Conservation (phyloP, 805 yeast species). For the Nakazawaea populi region DNA sequence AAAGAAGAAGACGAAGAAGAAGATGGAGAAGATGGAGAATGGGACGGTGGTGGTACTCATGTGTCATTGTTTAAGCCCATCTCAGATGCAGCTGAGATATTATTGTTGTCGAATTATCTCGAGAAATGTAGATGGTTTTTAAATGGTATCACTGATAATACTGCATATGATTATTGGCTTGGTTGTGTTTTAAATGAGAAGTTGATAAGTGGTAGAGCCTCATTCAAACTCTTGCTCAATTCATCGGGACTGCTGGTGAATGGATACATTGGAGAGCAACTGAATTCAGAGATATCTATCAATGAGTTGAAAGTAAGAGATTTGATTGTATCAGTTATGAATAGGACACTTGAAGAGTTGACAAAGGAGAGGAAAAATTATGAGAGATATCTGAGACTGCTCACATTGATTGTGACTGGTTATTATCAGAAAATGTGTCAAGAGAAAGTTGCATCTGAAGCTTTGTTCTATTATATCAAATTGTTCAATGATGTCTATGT, state of each 20-base stretch:
- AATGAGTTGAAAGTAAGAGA: background rate
- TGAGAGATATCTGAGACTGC: background rate
- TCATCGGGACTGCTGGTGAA: background rate
- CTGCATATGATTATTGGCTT: conserved; percentile 3
- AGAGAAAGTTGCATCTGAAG: background rate
- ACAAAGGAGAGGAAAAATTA: background rate
- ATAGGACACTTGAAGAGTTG: background rate
- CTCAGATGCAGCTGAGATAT: background rate
- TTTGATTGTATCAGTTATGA: background rate
- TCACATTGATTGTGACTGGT: background rate
- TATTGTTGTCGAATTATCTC: background rate
- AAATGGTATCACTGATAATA: conserved; percentile 10
- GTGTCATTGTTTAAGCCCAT: background rate
- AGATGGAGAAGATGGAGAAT: too few relatives aligned
- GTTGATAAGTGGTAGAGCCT: background rate
- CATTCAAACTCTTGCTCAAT: background rate
- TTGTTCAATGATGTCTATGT: background rate
- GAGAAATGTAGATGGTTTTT: conserved; percentile 9
- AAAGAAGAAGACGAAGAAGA: too few relatives aligned
- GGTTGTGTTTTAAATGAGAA: background rate
- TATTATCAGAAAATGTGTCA: background rate
- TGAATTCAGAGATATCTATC: background rate
- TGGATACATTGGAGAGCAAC: background rate
- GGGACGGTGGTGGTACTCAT: background rate
- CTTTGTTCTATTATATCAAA: background rate